Evolutionary conservation across 164 flowering plant genomes (phyloP), one percentile per base, ranked within the genome.

Genomic region (Brasenia schreberi): DNA sequence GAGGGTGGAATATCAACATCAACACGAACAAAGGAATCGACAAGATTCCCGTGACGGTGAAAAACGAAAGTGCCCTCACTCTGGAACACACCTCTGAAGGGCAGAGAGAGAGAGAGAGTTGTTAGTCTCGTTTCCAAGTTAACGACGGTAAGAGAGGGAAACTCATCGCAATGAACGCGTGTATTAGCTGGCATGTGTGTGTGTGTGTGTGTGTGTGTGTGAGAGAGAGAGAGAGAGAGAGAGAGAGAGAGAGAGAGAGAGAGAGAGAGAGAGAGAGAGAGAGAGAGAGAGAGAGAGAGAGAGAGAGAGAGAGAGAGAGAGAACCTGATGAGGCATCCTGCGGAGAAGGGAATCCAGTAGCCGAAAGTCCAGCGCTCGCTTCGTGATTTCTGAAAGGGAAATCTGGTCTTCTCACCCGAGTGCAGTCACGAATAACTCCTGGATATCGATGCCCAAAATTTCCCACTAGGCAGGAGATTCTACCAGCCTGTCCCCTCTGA

Each of bases 1-100:
- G 84, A 39, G 99, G 99, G 84, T 94, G 99, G 0, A 63, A 77
- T 33, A 81, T 78, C 69, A 89, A 17, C 99, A 94, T 94, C 60
- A 81, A 69, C 65, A 81, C 67, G 75, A 94, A 74, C 60, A 88
- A 72, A 69, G 83, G 73, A 43, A 91, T 81, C 67, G 99, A 96
- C 69, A 69, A 71, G 49, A 84, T 4, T 43, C 88, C 76, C 58
- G 96, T 82, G 63, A 80, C 79, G 65, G 76, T 69, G 69, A 87
- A 88, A 70, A 94, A 94, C 73, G 79, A 82, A 59, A 85, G 65
- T 67, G 96, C 97, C 77, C 92, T 77, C 43, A 89, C 64, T 74
- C 79, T 87, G 11, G 91, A 74, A 60, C 73, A 45, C 7, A 12
- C 7, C 11, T 7, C 11, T 7, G 1, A 45, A 12, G 12, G 7